A percentile compares a stretch with the other conserved stretches of the same genome.
Evolutionary conservation across 192 early-diverging fungal genomes (phyloP).

Genomic region (Backusella luteola): DNA sequence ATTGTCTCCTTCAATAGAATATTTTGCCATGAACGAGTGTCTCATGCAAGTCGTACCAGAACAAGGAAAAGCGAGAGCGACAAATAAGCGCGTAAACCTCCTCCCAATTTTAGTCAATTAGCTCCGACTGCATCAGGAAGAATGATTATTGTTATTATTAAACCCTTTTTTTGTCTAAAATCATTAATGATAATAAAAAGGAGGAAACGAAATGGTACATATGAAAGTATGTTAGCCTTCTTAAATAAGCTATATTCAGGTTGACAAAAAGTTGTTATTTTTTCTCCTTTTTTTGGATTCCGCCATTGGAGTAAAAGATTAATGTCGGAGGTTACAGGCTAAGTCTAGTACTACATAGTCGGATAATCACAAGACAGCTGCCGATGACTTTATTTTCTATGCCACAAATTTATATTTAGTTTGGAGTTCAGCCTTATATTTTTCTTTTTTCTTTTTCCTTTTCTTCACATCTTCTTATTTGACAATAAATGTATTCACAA

Average conservation of each 20-base stretch:
- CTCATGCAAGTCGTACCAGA: no score
- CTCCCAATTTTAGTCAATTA: not conserved
- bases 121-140: not conserved
- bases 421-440: not conserved
- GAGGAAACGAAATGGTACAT: not conserved
- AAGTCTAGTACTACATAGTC: not conserved
- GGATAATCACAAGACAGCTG: constrained; percentile 2
- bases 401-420: constrained; percentile 7
- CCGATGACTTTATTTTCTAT: not conserved
- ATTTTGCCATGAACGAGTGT: no score
- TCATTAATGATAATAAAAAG: not conserved
- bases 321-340: not conserved
- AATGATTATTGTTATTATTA: not conserved
- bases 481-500: constrained; percentile 1
- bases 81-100: not conserved
- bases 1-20: no score
- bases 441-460: not conserved
- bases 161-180: not conserved
- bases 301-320: not conserved
- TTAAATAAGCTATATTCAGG: constrained; percentile 1
- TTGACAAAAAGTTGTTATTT: not conserved
- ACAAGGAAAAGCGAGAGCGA: no score
- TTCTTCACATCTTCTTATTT: not conserved
- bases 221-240: not conserved
- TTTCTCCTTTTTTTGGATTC: not conserved